These are phyloP conservation scores for Golovinomyces cichoracearum DNA, from an alignment of 2,329 filamentous ascomycete genomes.

Conservation along the genomic window DNA sequence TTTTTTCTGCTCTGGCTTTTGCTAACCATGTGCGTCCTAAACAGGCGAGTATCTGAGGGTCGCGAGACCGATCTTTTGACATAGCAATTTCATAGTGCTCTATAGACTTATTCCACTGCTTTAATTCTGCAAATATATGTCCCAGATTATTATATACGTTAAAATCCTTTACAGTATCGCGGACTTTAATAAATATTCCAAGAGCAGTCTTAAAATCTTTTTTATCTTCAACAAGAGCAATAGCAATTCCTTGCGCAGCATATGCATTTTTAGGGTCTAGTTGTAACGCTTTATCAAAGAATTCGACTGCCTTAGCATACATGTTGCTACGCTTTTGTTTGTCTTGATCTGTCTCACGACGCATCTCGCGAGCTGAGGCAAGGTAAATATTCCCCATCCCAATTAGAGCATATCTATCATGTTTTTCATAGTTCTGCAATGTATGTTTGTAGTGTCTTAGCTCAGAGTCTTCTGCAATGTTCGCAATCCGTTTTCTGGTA, in stretches of 20 bases:
- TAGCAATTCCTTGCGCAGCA: conserved; percentile 84
- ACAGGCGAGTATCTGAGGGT: conserved; percentile 43
- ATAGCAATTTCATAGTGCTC: conserved; percentile 73
- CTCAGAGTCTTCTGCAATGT: conserved; percentile 71
- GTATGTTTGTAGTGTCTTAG: conserved; percentile 93
- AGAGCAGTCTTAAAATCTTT: conserved; percentile 66
- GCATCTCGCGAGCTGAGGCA: conserved; percentile 75
- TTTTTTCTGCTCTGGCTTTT: conserved; percentile 36
- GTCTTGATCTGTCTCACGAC: conserved; percentile 64
- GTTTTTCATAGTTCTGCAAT: conserved; percentile 80
- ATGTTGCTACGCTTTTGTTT: conserved; percentile 70
- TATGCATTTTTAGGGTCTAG: conserved; percentile 91
- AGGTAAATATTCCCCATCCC: conserved; percentile 87
- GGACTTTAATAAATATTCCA: conserved; percentile 68
- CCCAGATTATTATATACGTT: conserved; percentile 83
- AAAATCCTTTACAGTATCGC: conserved; percentile 68
- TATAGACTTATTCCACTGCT: conserved; percentile 73
- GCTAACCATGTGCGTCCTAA: conserved; percentile 44
- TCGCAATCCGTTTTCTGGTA: conserved; percentile 54
- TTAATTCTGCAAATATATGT: conserved; percentile 72
- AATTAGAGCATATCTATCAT: conserved; percentile 86
- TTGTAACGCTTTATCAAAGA: conserved; percentile 90
- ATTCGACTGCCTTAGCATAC: conserved; percentile 83
- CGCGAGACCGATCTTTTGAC: conserved; percentile 32
- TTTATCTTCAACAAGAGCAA: conserved; percentile 80